Conservation (phyloP, 1,139 yeast species). For the Zhuliangozyma parablackwelliae region DNA sequence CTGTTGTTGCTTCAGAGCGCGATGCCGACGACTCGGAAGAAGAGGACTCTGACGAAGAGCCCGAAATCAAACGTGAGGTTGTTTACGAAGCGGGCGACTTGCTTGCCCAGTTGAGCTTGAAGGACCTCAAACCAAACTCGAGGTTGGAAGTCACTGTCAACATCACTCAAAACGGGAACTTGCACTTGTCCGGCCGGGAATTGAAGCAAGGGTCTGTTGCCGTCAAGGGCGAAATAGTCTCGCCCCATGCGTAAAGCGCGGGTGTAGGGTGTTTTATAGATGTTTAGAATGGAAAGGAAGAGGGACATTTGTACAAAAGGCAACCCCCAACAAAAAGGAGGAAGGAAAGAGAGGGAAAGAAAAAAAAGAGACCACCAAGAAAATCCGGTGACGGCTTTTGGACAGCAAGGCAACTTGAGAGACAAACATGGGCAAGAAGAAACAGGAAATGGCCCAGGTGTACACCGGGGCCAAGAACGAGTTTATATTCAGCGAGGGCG, state of each 20-base stretch:
- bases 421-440: constrained; percentile 37
- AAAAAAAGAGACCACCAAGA: neutral
- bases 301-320: no score
- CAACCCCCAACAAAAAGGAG: neutral
- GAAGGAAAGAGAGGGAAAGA: neutral
- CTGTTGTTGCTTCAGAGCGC: constrained; percentile 66
- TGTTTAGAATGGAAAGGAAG: no score
- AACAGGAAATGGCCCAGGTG: constrained; percentile 58
- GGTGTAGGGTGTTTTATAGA: no score
- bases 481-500: constrained; percentile 63
- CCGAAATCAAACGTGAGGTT: constrained; percentile 70
- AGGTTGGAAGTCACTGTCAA: constrained; percentile 77
- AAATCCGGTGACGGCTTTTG: neutral
- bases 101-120: constrained; percentile 75
- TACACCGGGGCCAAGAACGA: constrained; percentile 48
- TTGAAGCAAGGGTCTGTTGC: constrained; percentile 61
- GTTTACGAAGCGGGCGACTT: constrained; percentile 70
- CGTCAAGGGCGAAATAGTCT: constrained; percentile 44
- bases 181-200: constrained; percentile 82
- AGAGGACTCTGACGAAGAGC: constrained; percentile 50
- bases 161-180: constrained; percentile 78
- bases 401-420: neutral
- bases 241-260: no score
- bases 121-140: constrained; percentile 64
- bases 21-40: constrained; percentile 19